Evolutionary conservation across 1,284 basidiomycete species (phyloP).

Genomic region (Termitomyces sp.): DNA sequence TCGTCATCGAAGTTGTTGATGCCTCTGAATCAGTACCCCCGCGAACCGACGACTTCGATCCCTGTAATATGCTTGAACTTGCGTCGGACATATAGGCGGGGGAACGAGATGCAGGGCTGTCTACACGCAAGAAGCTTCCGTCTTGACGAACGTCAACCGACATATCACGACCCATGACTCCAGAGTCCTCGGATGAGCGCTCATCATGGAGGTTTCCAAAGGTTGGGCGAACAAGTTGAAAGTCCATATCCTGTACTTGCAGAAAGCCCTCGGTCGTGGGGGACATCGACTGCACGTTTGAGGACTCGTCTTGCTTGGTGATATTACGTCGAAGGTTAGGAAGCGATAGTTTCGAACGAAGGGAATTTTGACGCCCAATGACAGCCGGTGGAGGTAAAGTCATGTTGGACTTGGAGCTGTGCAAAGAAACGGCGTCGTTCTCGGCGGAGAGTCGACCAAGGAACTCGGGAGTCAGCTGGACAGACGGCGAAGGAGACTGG

Average conservation of each 20-base stretch:
- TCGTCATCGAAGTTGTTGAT: constrained; percentile 34
- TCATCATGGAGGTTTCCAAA: constrained; percentile 39
- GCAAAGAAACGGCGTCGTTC: constrained; percentile 21
- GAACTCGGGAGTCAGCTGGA: not conserved
- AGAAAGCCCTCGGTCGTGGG: constrained; percentile 30
- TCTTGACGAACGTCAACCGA: constrained; percentile 27
- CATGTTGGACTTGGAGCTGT: constrained; percentile 20
- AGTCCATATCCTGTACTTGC: constrained; percentile 75
- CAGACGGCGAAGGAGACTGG: not conserved
- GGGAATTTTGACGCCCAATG: constrained; percentile 32
- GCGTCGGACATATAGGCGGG: constrained; percentile 19
- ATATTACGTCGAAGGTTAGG: constrained; percentile 49
- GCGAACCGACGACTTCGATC: constrained; percentile 2
- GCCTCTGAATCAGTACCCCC: constrained; percentile 17
- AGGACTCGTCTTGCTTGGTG: constrained; percentile 30
- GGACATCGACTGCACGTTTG: constrained; percentile 23
- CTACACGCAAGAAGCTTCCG: constrained; percentile 32
- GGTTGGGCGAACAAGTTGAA: constrained; percentile 65
- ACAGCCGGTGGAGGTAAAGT: constrained; percentile 20
- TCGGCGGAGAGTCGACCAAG: constrained; percentile 24
- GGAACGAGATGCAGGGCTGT: constrained; percentile 39
- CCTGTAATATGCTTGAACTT: constrained; percentile 6
- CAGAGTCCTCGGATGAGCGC: constrained; percentile 53
- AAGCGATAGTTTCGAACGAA: constrained; percentile 54
- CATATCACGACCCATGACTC: constrained; percentile 27